Evolutionary conservation across 164 flowering plant species (phyloP).

Genomic region (Vitis riparia): DNA sequence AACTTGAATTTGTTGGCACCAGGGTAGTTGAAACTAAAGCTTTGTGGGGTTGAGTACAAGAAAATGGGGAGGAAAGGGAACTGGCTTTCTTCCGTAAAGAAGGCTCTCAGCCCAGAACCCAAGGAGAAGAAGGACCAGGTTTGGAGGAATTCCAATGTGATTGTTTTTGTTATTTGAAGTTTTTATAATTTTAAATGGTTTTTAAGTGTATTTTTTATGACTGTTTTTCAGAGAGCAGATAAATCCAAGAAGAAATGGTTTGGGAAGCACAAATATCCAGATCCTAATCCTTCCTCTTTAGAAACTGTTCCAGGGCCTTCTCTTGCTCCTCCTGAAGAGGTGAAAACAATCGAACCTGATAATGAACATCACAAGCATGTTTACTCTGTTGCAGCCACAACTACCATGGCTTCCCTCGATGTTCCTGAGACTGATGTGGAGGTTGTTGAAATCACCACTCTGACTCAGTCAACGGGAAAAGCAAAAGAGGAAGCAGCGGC

Average conservation of each 20-base stretch:
- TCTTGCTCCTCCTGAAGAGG: conserved; percentile 33
- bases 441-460: conserved; percentile 36
- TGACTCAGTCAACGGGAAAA: conserved; percentile 38
- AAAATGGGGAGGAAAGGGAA: conserved; percentile 56
- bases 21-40: neutral
- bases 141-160: neutral
- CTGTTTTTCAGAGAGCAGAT: conserved; percentile 29
- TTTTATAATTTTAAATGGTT: neutral
- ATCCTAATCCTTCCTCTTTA: conserved; percentile 20
- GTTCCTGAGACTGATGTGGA: conserved; percentile 38
- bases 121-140: conserved; percentile 55
- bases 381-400: conserved; percentile 30
- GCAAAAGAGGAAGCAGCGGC: conserved; percentile 73
- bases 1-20: neutral
- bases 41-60: conserved; percentile 21
- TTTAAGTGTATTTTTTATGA: neutral
- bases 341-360: conserved; percentile 31
- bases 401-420: conserved; percentile 38
- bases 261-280: conserved; percentile 30
- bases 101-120: conserved; percentile 42
- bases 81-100: conserved; percentile 51
- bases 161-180: neutral
- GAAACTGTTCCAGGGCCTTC: conserved; percentile 16
- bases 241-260: conserved; percentile 43
- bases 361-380: conserved; percentile 39